Evolutionary conservation across 768 basidiomycete genomes (phyloP).

Genomic region (Lactifluus subvellereus): DNA sequence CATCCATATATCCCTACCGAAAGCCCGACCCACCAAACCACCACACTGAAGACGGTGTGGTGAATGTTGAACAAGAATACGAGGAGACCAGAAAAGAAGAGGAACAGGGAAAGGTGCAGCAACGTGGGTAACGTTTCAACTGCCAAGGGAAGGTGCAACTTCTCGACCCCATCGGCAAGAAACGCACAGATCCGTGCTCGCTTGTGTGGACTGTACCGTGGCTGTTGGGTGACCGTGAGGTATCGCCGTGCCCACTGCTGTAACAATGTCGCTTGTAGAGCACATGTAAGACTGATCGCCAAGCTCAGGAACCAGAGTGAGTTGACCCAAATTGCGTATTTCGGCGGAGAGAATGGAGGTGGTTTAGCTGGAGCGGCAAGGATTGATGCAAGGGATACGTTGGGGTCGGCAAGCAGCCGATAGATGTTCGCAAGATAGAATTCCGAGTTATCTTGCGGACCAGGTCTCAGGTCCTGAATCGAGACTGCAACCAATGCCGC

Average conservation of each 20-base stretch:
- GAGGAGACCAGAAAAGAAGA: conserved; percentile 16
- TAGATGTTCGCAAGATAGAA: conserved; percentile 3
- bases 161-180: conserved; percentile 1
- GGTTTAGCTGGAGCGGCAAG: neutral
- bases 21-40: neutral
- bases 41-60: neutral
- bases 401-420: neutral
- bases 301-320: conserved; percentile 10
- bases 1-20: neutral
- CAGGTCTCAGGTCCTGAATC: neutral
- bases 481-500: neutral
- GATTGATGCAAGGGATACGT: neutral
- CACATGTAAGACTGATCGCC: conserved; percentile 7
- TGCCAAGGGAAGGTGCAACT: neutral
- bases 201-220: neutral
- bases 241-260: conserved; percentile 10
- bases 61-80: conserved; percentile 8
- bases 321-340: conserved; percentile 5
- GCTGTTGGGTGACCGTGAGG: neutral
- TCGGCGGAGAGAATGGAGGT: neutral
- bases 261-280: conserved; percentile 1
- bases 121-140: conserved; percentile 8
- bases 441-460: neutral
- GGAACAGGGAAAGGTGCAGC: conserved; percentile 16
- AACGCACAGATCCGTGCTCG: conserved; percentile 4